Evolutionary conservation across 2,329 filamentous ascomycete species (phyloP).

Genomic region (Diaporthe sp.): DNA sequence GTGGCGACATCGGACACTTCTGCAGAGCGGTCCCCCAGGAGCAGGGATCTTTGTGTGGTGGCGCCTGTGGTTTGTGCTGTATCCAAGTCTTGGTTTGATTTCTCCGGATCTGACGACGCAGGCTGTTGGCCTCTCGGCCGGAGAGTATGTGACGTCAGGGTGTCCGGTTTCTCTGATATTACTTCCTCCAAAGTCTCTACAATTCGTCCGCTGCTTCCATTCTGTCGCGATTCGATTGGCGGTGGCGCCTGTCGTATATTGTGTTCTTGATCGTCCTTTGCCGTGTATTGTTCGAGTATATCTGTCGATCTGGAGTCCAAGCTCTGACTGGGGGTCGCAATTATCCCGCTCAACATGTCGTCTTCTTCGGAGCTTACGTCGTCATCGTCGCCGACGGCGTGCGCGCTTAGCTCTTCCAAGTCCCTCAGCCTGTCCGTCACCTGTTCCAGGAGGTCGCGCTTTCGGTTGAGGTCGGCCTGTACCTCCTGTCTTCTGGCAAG

Average conservation of each 20-base stretch:
- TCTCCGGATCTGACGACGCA: constrained; percentile 35
- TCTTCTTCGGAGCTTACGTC: constrained; percentile 68
- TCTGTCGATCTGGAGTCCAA: constrained; percentile 55
- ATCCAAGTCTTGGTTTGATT: constrained; percentile 17
- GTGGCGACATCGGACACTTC: constrained; percentile 58
- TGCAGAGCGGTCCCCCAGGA: constrained; percentile 37
- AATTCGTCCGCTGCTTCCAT: constrained; percentile 24
- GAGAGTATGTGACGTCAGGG: constrained; percentile 52
- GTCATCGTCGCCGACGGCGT: constrained; percentile 53
- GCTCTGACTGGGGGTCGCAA: constrained; percentile 69
- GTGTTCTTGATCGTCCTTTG: constrained; percentile 41
- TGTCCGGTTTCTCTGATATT: constrained; percentile 41
- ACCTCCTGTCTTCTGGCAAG: constrained; percentile 70
- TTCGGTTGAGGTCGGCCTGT: constrained; percentile 74
- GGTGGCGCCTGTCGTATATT: constrained; percentile 22
- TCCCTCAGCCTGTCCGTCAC: constrained; percentile 78
- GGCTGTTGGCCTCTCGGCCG: constrained; percentile 47
- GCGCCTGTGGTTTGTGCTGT: constrained; percentile 43
- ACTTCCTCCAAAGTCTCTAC: constrained; percentile 32
- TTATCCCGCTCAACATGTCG: constrained; percentile 69
- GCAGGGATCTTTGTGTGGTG: constrained; percentile 31
- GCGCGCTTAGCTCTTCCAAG: constrained; percentile 70
- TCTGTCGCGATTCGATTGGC: constrained; percentile 2
- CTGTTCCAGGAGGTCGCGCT: constrained; percentile 76
- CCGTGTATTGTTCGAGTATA: constrained; percentile 43